Percentiles rank a stretch among this genome's conserved stretches.
Conservation (phyloP, 495 filamentous ascomycete species). For the Penicillium antarcticum region DNA sequence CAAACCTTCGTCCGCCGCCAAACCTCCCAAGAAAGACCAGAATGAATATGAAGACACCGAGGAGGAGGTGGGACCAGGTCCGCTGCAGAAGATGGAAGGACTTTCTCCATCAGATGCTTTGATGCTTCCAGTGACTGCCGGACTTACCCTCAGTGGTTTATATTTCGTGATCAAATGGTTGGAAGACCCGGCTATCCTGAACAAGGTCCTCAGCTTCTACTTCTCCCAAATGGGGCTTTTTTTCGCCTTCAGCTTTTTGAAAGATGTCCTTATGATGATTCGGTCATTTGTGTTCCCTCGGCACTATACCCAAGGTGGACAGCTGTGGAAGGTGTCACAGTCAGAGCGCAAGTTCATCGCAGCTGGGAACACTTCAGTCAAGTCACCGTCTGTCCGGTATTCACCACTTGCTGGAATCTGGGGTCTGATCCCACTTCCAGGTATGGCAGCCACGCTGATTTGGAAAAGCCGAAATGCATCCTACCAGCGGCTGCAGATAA, state of each 20-base stretch:
- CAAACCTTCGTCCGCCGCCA: conserved; percentile 75
- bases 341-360: conserved; percentile 29
- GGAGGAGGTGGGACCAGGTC: conserved; percentile 46
- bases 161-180: conserved; percentile 91
- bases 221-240: conserved; percentile 77
- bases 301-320: conserved; percentile 35
- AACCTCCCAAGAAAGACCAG: conserved; percentile 49
- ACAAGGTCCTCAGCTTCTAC: conserved; percentile 81
- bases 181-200: conserved; percentile 75
- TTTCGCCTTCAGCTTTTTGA: conserved; percentile 64
- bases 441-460: conserved; percentile 23
- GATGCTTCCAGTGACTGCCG: conserved; percentile 81
- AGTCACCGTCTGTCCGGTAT: conserved; percentile 14
- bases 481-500: conserved; percentile 47
- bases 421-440: conserved; percentile 39
- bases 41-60: conserved; percentile 46
- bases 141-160: conserved; percentile 64
- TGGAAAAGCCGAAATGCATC: conserved; percentile 48
- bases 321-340: conserved; percentile 36
- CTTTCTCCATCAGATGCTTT: conserved; percentile 79
- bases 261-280: conserved; percentile 61
- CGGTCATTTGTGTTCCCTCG: conserved; percentile 72
- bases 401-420: conserved; percentile 56
- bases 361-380: conserved; percentile 4
- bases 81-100: conserved; percentile 63